phyloP scores from a whole-genome alignment of 805 yeast species.

The Aciculoconidium aculeatum region DNA sequence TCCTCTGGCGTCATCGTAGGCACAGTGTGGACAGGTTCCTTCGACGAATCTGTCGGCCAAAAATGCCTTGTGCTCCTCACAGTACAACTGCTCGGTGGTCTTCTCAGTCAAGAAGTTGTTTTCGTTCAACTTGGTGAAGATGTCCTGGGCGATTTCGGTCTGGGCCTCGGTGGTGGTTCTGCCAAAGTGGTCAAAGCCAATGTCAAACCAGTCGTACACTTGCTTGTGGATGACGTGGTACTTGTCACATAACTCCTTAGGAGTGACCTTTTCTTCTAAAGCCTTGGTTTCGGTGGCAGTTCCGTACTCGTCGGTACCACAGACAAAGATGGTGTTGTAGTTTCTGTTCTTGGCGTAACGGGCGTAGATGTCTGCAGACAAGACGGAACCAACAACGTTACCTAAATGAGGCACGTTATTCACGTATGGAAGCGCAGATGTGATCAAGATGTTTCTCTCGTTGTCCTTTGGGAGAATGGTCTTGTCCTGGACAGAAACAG shows the following conservation, averaged over 20 bases:
- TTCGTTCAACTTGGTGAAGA: slow-evolving; percentile 69
- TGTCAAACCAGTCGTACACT: slow-evolving; percentile 95
- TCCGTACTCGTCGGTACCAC: slow-evolving; percentile 99
- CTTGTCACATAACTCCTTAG: slow-evolving; percentile 85
- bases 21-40: slow-evolving; percentile 95
- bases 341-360: slow-evolving; percentile 87
- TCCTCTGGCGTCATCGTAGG: slow-evolving; percentile 95
- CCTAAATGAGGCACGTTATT: slow-evolving; percentile 98
- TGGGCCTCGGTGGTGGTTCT: slow-evolving; percentile 90
- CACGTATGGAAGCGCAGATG: slow-evolving; percentile 96
- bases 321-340: slow-evolving; percentile 76
- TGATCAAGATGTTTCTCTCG: slow-evolving; percentile 78
- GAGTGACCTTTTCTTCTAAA: slow-evolving; percentile 84
- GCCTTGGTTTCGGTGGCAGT: slow-evolving; percentile 99
- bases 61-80: slow-evolving; percentile 85
- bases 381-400: slow-evolving; percentile 90
- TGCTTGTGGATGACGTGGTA: slow-evolving; percentile 81
- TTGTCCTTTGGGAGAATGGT: slow-evolving; percentile 52
- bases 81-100: slow-evolving; percentile 82
- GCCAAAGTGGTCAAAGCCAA: slow-evolving; percentile 92
- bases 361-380: slow-evolving; percentile 90
- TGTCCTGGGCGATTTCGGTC: slow-evolving; percentile 93
- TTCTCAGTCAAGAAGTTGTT: slow-evolving; percentile 82
- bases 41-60: slow-evolving; percentile 96
- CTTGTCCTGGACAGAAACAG: slow-evolving; percentile 25